phyloP scores from a whole-genome alignment of 371 early-diverging fungal genomes.

The Mucor mucedo region DNA sequence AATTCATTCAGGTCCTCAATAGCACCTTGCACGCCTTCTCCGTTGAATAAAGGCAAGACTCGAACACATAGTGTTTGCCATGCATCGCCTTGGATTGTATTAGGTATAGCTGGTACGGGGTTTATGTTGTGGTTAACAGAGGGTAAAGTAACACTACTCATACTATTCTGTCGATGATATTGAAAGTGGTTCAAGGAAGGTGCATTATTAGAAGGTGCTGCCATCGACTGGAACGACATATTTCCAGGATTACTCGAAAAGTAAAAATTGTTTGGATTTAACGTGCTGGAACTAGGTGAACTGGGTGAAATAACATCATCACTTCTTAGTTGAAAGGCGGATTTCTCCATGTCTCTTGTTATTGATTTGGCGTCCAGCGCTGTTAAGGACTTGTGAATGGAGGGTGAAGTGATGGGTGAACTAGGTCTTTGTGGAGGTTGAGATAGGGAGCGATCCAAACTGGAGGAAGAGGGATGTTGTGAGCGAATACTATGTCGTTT shows the following conservation, averaged over 20 bases:
- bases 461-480: slow-evolving; percentile 22
- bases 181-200: slow-evolving; percentile 6
- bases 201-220: slow-evolving; percentile 17
- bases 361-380: slow-evolving; percentile 70
- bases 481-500: slow-evolving; percentile 40
- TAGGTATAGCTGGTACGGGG: neutral
- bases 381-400: slow-evolving; percentile 57
- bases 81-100: slow-evolving; percentile 55
- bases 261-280: slow-evolving; percentile 25
- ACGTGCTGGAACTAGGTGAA: slow-evolving; percentile 27
- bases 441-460: slow-evolving; percentile 38
- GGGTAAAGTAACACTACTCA: slow-evolving; percentile 30
- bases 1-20: slow-evolving; percentile 87
- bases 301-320: slow-evolving; percentile 41
- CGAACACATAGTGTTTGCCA: slow-evolving; percentile 79
- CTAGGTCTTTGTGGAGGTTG: slow-evolving; percentile 47
- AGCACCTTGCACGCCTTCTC: slow-evolving; percentile 79
- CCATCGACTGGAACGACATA: slow-evolving; percentile 27
- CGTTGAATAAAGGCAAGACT: slow-evolving; percentile 86
- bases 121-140: neutral
- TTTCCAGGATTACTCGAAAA: slow-evolving; percentile 19
- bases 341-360: slow-evolving; percentile 61
- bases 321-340: slow-evolving; percentile 34
- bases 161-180: slow-evolving; percentile 46
- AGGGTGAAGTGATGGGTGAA: slow-evolving; percentile 46